Conservation (phyloP, 2,329 filamentous ascomycete genomes). For the Sclerotinia trifoliorum region DNA sequence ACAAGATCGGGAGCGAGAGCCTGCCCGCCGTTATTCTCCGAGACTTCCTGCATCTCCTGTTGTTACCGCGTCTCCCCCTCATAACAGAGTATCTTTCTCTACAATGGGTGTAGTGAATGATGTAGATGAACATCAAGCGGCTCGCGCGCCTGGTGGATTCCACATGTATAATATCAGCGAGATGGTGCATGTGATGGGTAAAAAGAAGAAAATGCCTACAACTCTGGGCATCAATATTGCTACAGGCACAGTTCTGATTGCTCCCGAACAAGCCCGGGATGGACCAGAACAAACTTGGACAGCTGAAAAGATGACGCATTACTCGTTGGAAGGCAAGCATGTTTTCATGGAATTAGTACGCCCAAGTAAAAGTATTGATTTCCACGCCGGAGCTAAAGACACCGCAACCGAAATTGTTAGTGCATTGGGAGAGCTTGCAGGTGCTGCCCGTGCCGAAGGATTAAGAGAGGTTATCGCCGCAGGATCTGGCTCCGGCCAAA, state of each 20-base stretch:
- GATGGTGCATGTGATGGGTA: slow-evolving; percentile 91
- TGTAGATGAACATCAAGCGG: slow-evolving; percentile 45
- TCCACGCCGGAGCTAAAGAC: slow-evolving; percentile 96
- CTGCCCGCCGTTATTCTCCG: slow-evolving; percentile 30
- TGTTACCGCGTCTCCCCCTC: slow-evolving; percentile 51
- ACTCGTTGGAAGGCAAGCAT: slow-evolving; percentile 96
- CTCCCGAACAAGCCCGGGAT: slow-evolving; percentile 79
- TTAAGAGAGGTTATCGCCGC: slow-evolving; percentile 84
- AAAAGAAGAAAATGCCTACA: slow-evolving; percentile 98
- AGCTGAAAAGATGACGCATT: slow-evolving; percentile 93
- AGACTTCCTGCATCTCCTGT: slow-evolving; percentile 46
- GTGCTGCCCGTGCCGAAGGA: slow-evolving; percentile 78
- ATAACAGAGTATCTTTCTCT: slow-evolving; percentile 48
- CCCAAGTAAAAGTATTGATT: slow-evolving; percentile 92
- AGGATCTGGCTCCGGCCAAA: slow-evolving; percentile 66
- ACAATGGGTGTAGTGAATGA: slow-evolving; percentile 43
- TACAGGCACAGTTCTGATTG: slow-evolving; percentile 85
- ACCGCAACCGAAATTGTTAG: slow-evolving; percentile 91
- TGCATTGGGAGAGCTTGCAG: slow-evolving; percentile 83
- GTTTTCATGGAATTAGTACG: slow-evolving; percentile 91
- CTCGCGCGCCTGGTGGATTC: slow-evolving; percentile 71
- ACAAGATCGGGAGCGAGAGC: slow-evolving; percentile 26
- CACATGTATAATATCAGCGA: slow-evolving; percentile 97
- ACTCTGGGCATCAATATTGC: slow-evolving; percentile 89
- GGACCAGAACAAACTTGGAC: slow-evolving; percentile 90